Evolutionary conservation across 805 yeast species (phyloP), one percentile per base, ranked within the genome.

Genomic region (Cyberlindnera xylosilytica): DNA sequence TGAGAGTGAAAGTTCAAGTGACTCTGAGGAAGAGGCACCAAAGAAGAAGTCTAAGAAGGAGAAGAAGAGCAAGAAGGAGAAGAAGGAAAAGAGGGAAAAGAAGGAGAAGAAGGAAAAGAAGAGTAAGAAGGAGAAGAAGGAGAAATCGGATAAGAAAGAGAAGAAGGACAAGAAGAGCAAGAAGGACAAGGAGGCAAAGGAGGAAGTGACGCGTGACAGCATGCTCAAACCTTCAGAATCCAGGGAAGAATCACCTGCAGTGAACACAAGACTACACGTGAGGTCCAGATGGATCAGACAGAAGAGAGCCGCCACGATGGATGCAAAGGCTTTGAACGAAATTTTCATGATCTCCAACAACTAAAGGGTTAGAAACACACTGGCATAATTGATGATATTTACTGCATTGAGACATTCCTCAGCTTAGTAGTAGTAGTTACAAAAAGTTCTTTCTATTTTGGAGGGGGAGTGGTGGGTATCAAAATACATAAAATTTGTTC

Each of bases 241-340:
- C 16, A 48, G 58, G 43, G 54, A 46, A 17, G 56, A 51, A n/a
- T 46, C 60, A 8, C 63, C 70, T 6, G 67, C 65, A 1, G 65
- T 75, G 1, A 53, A 74, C 11, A 74, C 83, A n/a, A 72, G 85
- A 56, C 60, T 79, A 37, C 81, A 95, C 1, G 85, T 85, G 4
- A 77, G 98, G 61, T 81, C 95, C 18, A 83, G 78, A 62, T 90
- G 88, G 83, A 90, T 91, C 42, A 83, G 75, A 51, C 96, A 89
- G 62, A 91, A 91, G 61, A 76, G 93, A 55, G 93, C 95, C 10
- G 91, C 97, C 1, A 88, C 90, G 0, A 78, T 84, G 81, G 98
- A 91, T 60, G 75, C 84, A 3, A 81, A 87, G 61, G 89, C 96
- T 12, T 72, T 91, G 48, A 88, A 87, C 53, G 98, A 91, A 64